Conservation (phyloP, 305 asterid species). For the Petunia hybrid region DNA sequence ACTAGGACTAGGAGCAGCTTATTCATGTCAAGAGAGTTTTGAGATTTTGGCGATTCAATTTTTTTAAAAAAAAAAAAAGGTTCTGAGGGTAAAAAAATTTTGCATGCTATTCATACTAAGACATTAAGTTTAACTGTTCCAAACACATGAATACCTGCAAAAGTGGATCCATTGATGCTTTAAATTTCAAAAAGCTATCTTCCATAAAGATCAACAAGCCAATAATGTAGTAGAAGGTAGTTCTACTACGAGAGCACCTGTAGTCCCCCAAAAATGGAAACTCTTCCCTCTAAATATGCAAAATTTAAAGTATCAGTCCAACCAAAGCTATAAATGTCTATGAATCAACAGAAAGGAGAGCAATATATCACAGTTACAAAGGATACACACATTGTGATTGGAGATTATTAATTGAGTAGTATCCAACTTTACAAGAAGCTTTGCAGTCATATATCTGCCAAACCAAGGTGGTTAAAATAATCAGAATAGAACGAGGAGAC, state of each 20-base stretch:
- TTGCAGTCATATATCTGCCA: constrained; percentile 93
- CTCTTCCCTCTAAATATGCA: constrained; percentile 73
- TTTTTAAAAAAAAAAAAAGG: not conserved
- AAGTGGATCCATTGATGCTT: constrained; percentile 94
- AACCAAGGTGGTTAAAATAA: constrained; percentile 29
- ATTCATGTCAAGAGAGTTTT: not conserved
- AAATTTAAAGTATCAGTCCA: constrained; percentile 33
- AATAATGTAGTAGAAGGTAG: constrained; percentile 87
- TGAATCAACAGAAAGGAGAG: constrained; percentile 32
- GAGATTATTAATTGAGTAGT: constrained; percentile 89
- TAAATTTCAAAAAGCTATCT: constrained; percentile 82
- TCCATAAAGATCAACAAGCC: constrained; percentile 94
- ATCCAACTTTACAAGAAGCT: constrained; percentile 93
- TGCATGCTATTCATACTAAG: not conserved
- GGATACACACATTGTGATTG: constrained; percentile 71
- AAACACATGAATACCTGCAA: constrained; percentile 58
- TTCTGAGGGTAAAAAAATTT: not conserved
- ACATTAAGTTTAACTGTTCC: not conserved
- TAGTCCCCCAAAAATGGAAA: constrained; percentile 92
- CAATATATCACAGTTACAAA: not conserved
- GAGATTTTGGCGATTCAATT: not conserved
- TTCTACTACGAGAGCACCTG: constrained; percentile 90
- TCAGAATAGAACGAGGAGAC: not conserved
- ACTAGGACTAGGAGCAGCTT: constrained; percentile 14
- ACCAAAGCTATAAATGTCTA: not conserved